These are phyloP conservation scores for Dichotomopilus funicola DNA, from an alignment of 2,329 filamentous ascomycete genomes.

Conservation along the genomic window DNA sequence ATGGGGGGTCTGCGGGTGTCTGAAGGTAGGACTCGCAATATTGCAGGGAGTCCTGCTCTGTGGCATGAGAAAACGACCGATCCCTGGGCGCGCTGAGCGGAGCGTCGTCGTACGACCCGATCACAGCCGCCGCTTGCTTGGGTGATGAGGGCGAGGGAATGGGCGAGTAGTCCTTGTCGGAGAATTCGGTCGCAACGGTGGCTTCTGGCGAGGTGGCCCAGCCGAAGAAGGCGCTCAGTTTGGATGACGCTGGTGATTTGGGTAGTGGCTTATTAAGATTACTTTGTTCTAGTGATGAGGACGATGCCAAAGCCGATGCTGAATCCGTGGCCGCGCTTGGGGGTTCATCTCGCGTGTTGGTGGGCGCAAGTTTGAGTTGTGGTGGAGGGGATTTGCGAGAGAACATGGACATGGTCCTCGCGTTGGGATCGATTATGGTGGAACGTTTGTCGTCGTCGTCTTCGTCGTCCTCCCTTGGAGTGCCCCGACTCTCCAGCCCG, in stretches of 20 bases:
- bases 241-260: slow-evolving; percentile 45
- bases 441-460: slow-evolving; percentile 18
- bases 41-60: slow-evolving; percentile 38
- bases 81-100: slow-evolving; percentile 32
- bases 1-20: slow-evolving; percentile 38
- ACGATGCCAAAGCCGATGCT: slow-evolving; percentile 20
- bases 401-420: slow-evolving; percentile 41
- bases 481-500: neutral
- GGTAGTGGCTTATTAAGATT: slow-evolving; percentile 49
- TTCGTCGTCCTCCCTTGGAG: too few relatives aligned
- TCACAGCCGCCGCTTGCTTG: slow-evolving; percentile 30
- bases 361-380: slow-evolving; percentile 43
- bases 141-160: slow-evolving; percentile 47
- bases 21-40: slow-evolving; percentile 48
- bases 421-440: slow-evolving; percentile 32
- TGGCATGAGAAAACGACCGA: slow-evolving; percentile 37
- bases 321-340: too few relatives aligned
- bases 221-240: slow-evolving; percentile 47
- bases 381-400: slow-evolving; percentile 45
- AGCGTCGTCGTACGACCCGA: slow-evolving; percentile 40
- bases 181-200: slow-evolving; percentile 44
- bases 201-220: slow-evolving; percentile 42
- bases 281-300: slow-evolving; percentile 19
- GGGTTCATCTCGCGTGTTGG: slow-evolving; percentile 27
- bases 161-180: slow-evolving; percentile 41